Percentiles rank a stretch among this genome's conserved stretches.
These are phyloP conservation scores for Saprolegnia parasitica DNA, from an alignment of 352 stramenopile species.

Conservation along the genomic window DNA sequence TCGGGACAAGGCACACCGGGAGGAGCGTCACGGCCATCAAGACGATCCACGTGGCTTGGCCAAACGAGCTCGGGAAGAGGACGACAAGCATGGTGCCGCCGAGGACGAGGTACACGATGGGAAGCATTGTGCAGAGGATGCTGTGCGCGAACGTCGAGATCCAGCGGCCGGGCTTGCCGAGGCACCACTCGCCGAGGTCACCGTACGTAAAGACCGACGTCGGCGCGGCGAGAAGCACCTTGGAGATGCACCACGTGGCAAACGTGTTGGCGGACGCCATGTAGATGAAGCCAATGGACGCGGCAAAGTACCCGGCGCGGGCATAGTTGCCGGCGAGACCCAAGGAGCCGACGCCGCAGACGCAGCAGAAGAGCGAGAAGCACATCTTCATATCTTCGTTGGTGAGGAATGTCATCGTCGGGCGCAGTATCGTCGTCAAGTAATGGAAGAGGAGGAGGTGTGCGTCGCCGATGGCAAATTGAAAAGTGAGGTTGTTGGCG, in stretches of 20 bases:
- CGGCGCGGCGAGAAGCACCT: slow-evolving; percentile 27
- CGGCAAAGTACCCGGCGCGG: slow-evolving; percentile 33
- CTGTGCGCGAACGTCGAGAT: slow-evolving; percentile 19
- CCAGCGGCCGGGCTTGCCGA: slow-evolving; percentile 22
- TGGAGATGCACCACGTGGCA: slow-evolving; percentile 24
- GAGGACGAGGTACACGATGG: slow-evolving; percentile 28
- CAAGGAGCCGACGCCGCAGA: slow-evolving; percentile 28
- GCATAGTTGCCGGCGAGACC: slow-evolving; percentile 26
- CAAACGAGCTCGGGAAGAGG: slow-evolving; percentile 25
- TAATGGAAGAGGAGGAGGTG: background rate
- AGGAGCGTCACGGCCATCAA: slow-evolving; percentile 28
- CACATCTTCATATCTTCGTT: slow-evolving; percentile 27
- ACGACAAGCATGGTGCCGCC: slow-evolving; percentile 26
- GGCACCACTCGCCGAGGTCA: slow-evolving; percentile 29
- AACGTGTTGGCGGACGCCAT: slow-evolving; percentile 30
- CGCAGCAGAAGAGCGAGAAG: slow-evolving; percentile 30
- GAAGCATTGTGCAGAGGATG: slow-evolving; percentile 25
- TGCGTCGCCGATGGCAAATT: slow-evolving; percentile 16
- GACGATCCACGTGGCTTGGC: slow-evolving; percentile 23
- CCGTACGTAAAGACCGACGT: slow-evolving; percentile 27
- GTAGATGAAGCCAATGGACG: slow-evolving; percentile 30
- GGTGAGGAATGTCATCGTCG: slow-evolving; percentile 21
- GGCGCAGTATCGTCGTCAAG: too few species aligned
- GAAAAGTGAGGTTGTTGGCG: background rate
- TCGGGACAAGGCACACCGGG: slow-evolving; percentile 26